phyloP scores from a whole-genome alignment of 768 basidiomycete genomes.

The Tulasnella sp. region DNA sequence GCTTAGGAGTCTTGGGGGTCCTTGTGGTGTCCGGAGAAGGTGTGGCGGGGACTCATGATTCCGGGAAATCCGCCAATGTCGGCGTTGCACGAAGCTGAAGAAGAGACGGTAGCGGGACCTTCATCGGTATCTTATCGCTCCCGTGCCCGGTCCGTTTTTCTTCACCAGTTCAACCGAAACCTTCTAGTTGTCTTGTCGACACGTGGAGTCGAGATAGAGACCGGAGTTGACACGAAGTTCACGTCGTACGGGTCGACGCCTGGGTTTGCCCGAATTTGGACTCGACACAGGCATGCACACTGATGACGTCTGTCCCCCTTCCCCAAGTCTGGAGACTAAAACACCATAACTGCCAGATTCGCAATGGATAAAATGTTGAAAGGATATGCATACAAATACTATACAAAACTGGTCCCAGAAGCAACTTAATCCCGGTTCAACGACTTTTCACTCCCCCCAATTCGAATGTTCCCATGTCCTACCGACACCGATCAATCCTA shows the following conservation, averaged over 20 bases:
- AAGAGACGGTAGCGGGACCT: neutral
- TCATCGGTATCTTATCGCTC: neutral
- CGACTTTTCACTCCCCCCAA: neutral
- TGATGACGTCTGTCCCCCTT: neutral
- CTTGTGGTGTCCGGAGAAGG: neutral
- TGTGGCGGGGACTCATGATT: neutral
- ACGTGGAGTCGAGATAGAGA: neutral
- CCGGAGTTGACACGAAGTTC: neutral
- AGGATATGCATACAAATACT: conserved; percentile 6
- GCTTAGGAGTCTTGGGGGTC: too few species aligned
- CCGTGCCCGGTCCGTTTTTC: neutral
- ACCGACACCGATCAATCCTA: neutral
- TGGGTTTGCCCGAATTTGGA: neutral
- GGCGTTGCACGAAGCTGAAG: neutral
- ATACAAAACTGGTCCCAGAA: neutral
- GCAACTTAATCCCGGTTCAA: neutral
- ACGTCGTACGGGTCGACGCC: neutral
- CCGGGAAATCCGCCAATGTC: neutral
- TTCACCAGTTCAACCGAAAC: neutral
- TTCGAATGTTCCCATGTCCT: neutral
- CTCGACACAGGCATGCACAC: neutral
- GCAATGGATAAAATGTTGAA: neutral
- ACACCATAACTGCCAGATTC: neutral
- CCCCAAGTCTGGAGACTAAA: neutral
- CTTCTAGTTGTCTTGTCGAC: neutral